A percentile compares a stretch with the other conserved stretches of the same genome.
These are phyloP conservation scores for Lachnellula hyalina DNA, from an alignment of 2,329 filamentous ascomycete genomes.

Conservation along the genomic window DNA sequence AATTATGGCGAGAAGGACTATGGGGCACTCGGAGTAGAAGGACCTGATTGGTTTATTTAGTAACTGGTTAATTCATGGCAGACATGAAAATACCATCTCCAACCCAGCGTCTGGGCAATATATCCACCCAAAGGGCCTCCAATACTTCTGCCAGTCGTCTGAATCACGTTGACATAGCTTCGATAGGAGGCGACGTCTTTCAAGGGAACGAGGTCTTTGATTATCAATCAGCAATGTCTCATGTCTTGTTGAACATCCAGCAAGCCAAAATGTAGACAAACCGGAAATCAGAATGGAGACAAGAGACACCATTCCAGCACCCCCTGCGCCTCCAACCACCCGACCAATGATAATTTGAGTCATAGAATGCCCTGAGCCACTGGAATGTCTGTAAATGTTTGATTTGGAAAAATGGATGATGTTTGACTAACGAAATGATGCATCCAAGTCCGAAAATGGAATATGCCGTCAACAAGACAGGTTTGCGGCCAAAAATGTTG, in stretches of 20 bases:
- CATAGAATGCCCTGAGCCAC: constrained; percentile 43
- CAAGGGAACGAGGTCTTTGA: constrained; percentile 44
- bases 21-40: constrained; percentile 50
- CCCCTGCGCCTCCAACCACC: constrained; percentile 46
- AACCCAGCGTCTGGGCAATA: constrained; percentile 48
- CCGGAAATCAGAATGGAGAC: constrained; percentile 49
- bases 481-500: constrained; percentile 52
- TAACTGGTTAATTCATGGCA: background rate
- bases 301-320: constrained; percentile 45
- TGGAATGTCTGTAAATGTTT: constrained; percentile 9
- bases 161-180: constrained; percentile 47
- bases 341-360: constrained; percentile 46
- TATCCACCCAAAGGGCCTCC: constrained; percentile 50
- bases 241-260: background rate
- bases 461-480: constrained; percentile 45
- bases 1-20: constrained; percentile 44
- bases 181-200: constrained; percentile 49
- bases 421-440: constrained; percentile 36
- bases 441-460: constrained; percentile 42
- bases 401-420: background rate
- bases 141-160: constrained; percentile 45
- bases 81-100: constrained; percentile 43
- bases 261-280: constrained; percentile 17
- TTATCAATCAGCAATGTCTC: background rate
- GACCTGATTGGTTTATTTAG: constrained; percentile 32